These are phyloP conservation scores for Spergularia bocconei DNA, from an alignment of 148 eudicot species.

Conservation along the genomic window DNA sequence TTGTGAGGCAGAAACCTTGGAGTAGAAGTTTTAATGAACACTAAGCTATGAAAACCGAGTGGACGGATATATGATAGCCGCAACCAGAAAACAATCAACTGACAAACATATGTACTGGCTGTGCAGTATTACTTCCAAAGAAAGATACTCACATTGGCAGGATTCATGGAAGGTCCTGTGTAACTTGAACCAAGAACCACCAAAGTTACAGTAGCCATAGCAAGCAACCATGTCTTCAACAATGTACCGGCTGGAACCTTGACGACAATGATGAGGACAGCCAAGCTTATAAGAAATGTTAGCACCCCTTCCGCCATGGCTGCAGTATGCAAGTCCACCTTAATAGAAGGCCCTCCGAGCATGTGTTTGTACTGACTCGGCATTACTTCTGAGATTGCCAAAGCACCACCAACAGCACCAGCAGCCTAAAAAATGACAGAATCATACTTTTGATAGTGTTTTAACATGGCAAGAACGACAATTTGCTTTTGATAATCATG, in stretches of 20 bases:
- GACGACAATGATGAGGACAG: conserved; percentile 54
- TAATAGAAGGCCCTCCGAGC: conserved; percentile 79
- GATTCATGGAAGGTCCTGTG: conserved; percentile 94
- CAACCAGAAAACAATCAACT: not conserved
- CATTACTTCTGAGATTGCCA: conserved; percentile 70
- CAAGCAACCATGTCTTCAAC: conserved; percentile 68
- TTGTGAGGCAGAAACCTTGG: no score
- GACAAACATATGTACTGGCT: no score
- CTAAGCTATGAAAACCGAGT: no score
- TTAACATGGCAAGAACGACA: no score
- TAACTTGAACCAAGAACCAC: conserved; percentile 64
- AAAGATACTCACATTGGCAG: conserved; percentile 70
- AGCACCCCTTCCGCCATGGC: conserved; percentile 81
- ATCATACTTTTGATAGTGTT: not conserved
- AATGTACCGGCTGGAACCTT: conserved; percentile 55
- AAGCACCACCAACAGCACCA: conserved; percentile 80
- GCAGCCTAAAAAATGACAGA: conserved; percentile 49
- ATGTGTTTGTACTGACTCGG: conserved; percentile 71
- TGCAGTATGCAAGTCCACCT: conserved; percentile 84
- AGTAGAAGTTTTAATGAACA: no score
- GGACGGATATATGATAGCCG: no score
- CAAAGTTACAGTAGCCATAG: conserved; percentile 64
- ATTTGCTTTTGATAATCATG: no score
- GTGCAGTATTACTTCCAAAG: no score
- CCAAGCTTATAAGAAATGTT: conserved; percentile 69